Percentiles rank a stretch among this genome's conserved stretches.
These are phyloP conservation scores for Colletotrichum falcatum DNA, from an alignment of 2,329 filamentous ascomycete genomes.

Conservation along the genomic window DNA sequence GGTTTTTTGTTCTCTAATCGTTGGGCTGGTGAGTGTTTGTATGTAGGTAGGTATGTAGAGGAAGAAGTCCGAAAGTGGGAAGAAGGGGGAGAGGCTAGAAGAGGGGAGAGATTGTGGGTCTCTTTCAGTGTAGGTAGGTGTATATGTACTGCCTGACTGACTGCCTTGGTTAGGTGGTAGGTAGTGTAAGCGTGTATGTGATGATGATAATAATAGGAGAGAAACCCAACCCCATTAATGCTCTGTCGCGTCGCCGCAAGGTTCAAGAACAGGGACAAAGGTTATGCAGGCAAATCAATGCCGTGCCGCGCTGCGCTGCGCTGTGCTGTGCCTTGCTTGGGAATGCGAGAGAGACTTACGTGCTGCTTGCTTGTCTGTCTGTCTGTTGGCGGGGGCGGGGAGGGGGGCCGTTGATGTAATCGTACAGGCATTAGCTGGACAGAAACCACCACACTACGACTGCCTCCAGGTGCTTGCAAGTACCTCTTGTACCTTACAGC, in stretches of 20 bases:
- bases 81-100: neutral
- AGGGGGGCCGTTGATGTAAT: constrained; percentile 50
- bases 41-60: no score
- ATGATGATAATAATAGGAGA: no score
- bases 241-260: neutral
- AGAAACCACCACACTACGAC: no score
- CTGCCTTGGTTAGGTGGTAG: no score
- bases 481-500: constrained; percentile 9
- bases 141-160: no score
- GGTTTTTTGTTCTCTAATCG: neutral
- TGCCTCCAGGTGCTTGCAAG: no score
- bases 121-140: neutral
- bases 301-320: neutral
- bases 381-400: constrained; percentile 45
- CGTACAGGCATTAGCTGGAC: constrained; percentile 33
- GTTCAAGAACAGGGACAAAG: neutral
- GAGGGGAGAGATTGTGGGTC: neutral
- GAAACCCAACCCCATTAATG: no score
- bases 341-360: constrained; percentile 1
- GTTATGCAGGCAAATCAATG: constrained; percentile 8
- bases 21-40: neutral
- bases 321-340: neutral
- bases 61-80: neutral
- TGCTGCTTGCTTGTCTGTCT: neutral
- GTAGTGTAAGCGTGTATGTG: no score